A percentile compares a stretch with the other conserved stretches of the same genome.
Conservation (phyloP, 177 flowering plant genomes). For the Vitis hybrid region DNA sequence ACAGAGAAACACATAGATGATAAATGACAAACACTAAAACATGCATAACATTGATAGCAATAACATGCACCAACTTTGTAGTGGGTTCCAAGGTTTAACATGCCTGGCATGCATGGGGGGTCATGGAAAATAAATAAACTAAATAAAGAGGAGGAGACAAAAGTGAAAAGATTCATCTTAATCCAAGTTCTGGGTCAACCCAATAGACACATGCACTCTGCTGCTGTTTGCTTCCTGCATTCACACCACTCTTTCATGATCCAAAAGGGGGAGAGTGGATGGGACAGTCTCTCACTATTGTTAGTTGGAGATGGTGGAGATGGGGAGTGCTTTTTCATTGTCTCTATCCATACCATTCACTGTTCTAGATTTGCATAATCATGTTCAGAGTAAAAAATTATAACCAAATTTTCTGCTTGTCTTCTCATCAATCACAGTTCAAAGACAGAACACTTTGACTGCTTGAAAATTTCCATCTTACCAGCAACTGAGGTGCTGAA, state of each 20-base stretch:
- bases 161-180: constrained; percentile 8
- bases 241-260: constrained; percentile 10
- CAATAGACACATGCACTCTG: background rate
- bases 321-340: constrained; percentile 17
- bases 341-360: constrained; percentile 15
- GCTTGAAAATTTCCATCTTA: too few relatives aligned
- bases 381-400: background rate
- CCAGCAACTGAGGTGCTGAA: too few relatives aligned
- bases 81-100: background rate
- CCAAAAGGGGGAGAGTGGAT: background rate
- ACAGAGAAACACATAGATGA: background rate
- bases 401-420: too few relatives aligned
- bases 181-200: constrained; percentile 14
- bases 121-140: background rate
- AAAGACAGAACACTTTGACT: too few relatives aligned
- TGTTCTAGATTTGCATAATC: background rate
- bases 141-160: background rate
- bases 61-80: background rate
- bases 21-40: background rate
- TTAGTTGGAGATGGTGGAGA: constrained; percentile 21
- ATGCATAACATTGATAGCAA: background rate
- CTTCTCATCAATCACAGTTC: too few relatives aligned
- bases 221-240: background rate
- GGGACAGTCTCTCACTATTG: constrained; percentile 11
- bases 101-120: constrained; percentile 2